Conservation (phyloP, 1,139 yeast genomes). For the Yamadazyma dendronema region DNA sequence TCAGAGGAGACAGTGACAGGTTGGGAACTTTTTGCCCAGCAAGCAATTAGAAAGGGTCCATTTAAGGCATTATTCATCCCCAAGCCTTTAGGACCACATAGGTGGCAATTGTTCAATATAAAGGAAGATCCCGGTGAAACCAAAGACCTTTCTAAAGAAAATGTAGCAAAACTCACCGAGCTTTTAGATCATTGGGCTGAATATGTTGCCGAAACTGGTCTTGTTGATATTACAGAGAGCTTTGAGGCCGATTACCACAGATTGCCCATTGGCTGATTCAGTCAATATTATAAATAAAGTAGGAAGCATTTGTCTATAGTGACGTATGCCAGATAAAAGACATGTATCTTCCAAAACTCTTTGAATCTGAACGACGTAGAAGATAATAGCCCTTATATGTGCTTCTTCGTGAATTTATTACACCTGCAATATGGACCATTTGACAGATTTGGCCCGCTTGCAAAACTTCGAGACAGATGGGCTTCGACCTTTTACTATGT, state of each 20-base stretch:
- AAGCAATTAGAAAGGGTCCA: slow-evolving; percentile 51
- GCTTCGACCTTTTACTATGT: too few relatives aligned
- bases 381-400: too few relatives aligned
- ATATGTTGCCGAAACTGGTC: slow-evolving; percentile 55
- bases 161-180: slow-evolving; percentile 35
- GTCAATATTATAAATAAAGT: too few relatives aligned
- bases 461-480: too few relatives aligned
- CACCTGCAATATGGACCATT: too few relatives aligned
- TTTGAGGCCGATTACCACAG: slow-evolving; percentile 4
- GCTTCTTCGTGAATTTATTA: too few relatives aligned
- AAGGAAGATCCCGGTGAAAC: slow-evolving; percentile 49
- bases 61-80: slow-evolving; percentile 51
- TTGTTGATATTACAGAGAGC: slow-evolving; percentile 30
- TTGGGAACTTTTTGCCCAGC: slow-evolving; percentile 58
- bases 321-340: too few relatives aligned
- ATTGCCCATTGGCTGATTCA: not conserved
- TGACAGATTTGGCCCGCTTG: too few relatives aligned
- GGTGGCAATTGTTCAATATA: slow-evolving; percentile 51
- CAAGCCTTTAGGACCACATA: slow-evolving; percentile 46
- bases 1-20: slow-evolving; percentile 50
- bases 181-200: slow-evolving; percentile 49
- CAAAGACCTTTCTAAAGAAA: slow-evolving; percentile 32
- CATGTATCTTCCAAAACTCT: too few relatives aligned
- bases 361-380: too few relatives aligned
- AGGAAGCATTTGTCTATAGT: too few relatives aligned